phyloP scores from a whole-genome alignment of 2,329 filamentous ascomycete species.

The Didymella arachidicola region DNA sequence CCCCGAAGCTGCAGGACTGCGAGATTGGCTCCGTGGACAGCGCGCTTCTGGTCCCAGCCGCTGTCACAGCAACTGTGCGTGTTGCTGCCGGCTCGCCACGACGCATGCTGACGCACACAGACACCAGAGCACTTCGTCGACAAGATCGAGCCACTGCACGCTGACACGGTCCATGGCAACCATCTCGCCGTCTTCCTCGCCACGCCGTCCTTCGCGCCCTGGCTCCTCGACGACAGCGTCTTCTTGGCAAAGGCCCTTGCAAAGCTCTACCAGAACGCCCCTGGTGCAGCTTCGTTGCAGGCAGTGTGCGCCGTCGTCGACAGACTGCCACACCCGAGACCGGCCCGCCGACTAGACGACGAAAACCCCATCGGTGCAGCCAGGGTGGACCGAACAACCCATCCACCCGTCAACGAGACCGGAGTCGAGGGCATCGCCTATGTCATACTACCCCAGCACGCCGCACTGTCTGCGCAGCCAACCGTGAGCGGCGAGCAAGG shows the following conservation, averaged over 20 bases:
- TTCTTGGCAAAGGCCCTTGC: slow-evolving; percentile 41
- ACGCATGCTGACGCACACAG: slow-evolving; percentile 21
- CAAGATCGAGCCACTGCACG: slow-evolving; percentile 31
- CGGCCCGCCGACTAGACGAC: not conserved
- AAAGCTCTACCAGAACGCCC: slow-evolving; percentile 24
- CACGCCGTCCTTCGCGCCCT: slow-evolving; percentile 45
- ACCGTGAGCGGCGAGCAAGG: not conserved
- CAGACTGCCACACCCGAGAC: slow-evolving; percentile 41
- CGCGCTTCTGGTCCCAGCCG: slow-evolving; percentile 41
- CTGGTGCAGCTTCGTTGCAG: slow-evolving; percentile 19
- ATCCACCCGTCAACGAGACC: slow-evolving; percentile 29
- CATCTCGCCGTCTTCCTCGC: slow-evolving; percentile 41
- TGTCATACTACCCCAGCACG: slow-evolving; percentile 24
- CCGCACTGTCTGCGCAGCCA: not conserved
- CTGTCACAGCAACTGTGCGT: slow-evolving; percentile 34
- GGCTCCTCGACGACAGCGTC: slow-evolving; percentile 36
- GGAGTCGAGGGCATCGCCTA: slow-evolving; percentile 50
- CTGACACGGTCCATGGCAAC: not conserved
- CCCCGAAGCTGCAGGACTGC: not conserved
- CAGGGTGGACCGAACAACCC: not conserved
- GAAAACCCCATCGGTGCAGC: not conserved
- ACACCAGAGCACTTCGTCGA: slow-evolving; percentile 35
- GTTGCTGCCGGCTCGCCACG: not conserved
- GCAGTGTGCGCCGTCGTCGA: slow-evolving; percentile 49
- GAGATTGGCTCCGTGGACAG: slow-evolving; percentile 21